Base-by-base conservation (phyloP, 2,329 filamentous ascomycete species). In the Neophaeococcomyces mojaviensis region DNA sequence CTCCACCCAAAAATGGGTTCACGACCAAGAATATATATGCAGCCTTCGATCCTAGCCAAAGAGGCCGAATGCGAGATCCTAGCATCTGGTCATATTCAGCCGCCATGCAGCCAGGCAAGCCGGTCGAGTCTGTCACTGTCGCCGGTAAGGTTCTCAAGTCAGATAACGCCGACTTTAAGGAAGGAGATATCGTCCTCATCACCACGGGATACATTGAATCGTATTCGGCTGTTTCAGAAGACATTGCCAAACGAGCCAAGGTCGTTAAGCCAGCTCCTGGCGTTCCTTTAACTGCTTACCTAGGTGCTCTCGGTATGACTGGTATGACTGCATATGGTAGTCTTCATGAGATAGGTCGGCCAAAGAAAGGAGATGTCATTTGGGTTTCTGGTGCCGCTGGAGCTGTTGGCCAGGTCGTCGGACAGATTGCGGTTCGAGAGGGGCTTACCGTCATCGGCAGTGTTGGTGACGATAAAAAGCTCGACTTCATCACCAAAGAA, bases 1-100 rank as follows among this genome's bases (percentile, higher is more conserved):
- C 51, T 2, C 51, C 55, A 0, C 71, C 77, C 12, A 59, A 73
- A 30, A 82, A 82, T 54, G 79, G 85, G 39, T 61, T 89, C 39
- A 77, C 76, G 19, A 70, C 80, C 55, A 78, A 84, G 67, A 76
- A 84, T 60, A 73, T 80, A 58, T 84, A 81, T 60, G 71, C 79
- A 46, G 86, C 82, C 5, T 82, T 82, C 67, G 86, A 90, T 64
- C 86, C 86, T 2, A 89, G 88, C 68, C 77, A 83, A 68, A 81
- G 86, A 47, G 82, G 81, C 46, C 75, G 77, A 54, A 87, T 90
- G 82, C 79, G 84, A 39, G 67, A 72, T 39, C 59, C 82, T 8
- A 61, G 67, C 20, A 59, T 67, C 59, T 76, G 80, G 64, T 86
- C 82, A 6, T 88, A 85, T 71, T 65, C 68, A 12, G 67, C 78